Conservation (phyloP, 139 green algal species). For the Auxenochlorella protothecoides region DNA sequence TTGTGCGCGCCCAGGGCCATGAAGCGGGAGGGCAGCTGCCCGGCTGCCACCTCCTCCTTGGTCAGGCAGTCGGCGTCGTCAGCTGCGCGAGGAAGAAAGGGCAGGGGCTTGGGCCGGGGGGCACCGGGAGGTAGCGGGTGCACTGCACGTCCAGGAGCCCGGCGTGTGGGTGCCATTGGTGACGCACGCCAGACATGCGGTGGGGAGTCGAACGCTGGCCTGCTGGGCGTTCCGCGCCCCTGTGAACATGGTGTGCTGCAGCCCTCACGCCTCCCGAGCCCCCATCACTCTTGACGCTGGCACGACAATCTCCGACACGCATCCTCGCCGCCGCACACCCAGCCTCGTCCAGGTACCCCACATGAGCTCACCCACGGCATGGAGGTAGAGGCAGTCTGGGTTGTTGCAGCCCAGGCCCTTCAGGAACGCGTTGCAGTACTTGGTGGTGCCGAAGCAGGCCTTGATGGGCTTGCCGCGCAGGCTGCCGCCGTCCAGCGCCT, state of each 20-base stretch:
- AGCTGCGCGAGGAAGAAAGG: slow-evolving; percentile 12
- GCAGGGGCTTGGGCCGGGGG: neutral
- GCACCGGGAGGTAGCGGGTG: neutral
- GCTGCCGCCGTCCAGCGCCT: slow-evolving; percentile 53
- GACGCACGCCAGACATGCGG: no score
- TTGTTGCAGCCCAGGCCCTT: slow-evolving; percentile 80
- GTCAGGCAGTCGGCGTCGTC: slow-evolving; percentile 74
- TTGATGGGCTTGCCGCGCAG: slow-evolving; percentile 60
- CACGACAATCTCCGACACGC: no score
- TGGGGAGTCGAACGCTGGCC: no score
- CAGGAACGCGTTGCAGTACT: slow-evolving; percentile 92
- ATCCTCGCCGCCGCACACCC: neutral
- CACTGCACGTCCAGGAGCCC: no score
- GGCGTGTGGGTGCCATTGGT: no score
- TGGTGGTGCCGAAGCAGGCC: slow-evolving; percentile 91
- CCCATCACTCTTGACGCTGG: no score
- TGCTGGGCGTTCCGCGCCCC: no score
- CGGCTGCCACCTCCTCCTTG: slow-evolving; percentile 65
- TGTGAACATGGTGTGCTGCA: no score
- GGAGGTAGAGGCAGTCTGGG: slow-evolving; percentile 85
- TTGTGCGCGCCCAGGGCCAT: slow-evolving; percentile 14
- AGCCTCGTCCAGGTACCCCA: neutral
- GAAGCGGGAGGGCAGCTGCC: slow-evolving; percentile 34
- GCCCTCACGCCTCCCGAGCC: no score
- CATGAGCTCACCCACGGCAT: slow-evolving; percentile 54